These are phyloP conservation scores for Musa itinerans DNA, from an alignment of 176 grass and related monocot genomes.

Conservation along the genomic window DNA sequence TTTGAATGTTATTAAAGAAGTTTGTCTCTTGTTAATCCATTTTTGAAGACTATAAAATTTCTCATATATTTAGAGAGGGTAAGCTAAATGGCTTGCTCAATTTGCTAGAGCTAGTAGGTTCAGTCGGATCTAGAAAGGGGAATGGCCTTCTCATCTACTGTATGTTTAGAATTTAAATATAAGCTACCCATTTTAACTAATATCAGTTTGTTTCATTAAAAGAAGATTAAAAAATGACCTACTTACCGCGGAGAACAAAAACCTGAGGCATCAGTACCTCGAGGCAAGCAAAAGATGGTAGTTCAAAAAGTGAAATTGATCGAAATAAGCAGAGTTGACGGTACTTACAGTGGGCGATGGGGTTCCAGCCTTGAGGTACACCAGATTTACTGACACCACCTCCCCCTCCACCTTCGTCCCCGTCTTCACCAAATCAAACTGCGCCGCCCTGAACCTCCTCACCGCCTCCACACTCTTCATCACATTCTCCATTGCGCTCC, in stretches of 20 bases:
- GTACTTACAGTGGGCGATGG: conserved; percentile 67
- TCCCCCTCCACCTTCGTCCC: conserved; percentile 73
- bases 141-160: too few relatives aligned
- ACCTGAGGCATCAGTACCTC: neutral
- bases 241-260: neutral
- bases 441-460: conserved; percentile 60
- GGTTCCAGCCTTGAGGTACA: conserved; percentile 76
- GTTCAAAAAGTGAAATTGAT: neutral
- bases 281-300: neutral
- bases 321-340: conserved; percentile 4
- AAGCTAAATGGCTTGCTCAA: too few relatives aligned
- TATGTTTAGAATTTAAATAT: too few relatives aligned
- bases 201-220: too few relatives aligned
- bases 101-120: too few relatives aligned
- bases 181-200: too few relatives aligned
- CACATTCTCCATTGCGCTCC: conserved; percentile 89
- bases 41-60: too few relatives aligned
- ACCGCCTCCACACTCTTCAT: conserved; percentile 89
- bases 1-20: too few relatives aligned
- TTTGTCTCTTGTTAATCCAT: too few relatives aligned
- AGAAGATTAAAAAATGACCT: too few relatives aligned
- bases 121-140: too few relatives aligned
- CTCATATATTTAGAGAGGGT: too few relatives aligned
- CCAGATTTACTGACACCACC: conserved; percentile 85
- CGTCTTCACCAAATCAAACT: conserved; percentile 86